phyloP scores from a whole-genome alignment of 352 stramenopile genomes.

The Globisporangium cylindrosporum region DNA sequence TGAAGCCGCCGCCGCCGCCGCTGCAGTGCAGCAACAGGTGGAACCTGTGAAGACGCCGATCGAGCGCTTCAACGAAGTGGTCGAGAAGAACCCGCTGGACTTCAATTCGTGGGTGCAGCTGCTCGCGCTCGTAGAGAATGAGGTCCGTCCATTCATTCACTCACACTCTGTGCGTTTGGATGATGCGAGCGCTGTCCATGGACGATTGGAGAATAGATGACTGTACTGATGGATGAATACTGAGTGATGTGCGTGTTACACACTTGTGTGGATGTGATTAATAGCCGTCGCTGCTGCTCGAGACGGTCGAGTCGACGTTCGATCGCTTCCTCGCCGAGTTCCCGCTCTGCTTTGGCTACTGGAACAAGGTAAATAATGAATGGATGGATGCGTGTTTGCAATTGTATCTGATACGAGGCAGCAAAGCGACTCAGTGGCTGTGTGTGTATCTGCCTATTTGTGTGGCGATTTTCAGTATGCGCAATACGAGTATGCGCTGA shows the following conservation, averaged over 20 bases:
- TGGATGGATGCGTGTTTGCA: neutral
- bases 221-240: neutral
- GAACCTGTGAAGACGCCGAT: constrained; percentile 33
- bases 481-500: constrained; percentile 55
- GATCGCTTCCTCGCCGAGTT: constrained; percentile 73
- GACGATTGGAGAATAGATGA: neutral
- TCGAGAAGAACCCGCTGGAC: constrained; percentile 71
- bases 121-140: constrained; percentile 63
- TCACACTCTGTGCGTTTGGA: neutral
- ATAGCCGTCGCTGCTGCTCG: constrained; percentile 34
- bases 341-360: constrained; percentile 83
- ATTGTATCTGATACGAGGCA: neutral
- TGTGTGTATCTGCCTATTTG: neutral
- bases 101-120: constrained; percentile 81
- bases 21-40: neutral
- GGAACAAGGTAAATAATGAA: constrained; percentile 63
- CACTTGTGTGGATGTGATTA: neutral
- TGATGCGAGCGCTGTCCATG: neutral
- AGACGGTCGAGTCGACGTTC: constrained; percentile 66
- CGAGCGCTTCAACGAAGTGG: constrained; percentile 44
- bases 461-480: constrained; percentile 45
- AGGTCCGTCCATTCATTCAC: constrained; percentile 28
- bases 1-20: constrained; percentile 3
- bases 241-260: neutral
- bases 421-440: neutral